Base-by-base conservation (phyloP, 2,329 filamentous ascomycete genomes). In the Botrytis fabae region DNA sequence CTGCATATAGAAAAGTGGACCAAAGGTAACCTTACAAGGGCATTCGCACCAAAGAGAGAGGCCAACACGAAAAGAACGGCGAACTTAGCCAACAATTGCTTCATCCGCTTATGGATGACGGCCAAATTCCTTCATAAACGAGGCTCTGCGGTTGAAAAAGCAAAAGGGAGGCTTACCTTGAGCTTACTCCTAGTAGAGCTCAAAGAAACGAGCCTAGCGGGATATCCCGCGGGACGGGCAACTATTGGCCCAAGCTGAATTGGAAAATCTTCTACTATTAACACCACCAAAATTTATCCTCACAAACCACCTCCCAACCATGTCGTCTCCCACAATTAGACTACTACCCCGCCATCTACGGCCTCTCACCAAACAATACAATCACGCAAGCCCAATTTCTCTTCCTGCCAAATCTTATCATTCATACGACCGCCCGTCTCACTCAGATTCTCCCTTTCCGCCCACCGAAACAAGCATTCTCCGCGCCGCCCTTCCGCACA, bases 401-500 rank as follows among this genome's bases (percentile, higher is more conserved):
- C 44, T n/a, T 28, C 57, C 46, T 60, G n/a, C 63, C 40, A 48
- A 74, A 25, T 63, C 71, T 32, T 80, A 94, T 85, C 92, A 96
- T 84, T 95, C 93, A 74, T 86, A 90, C 82, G 88, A 93, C 80
- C 92, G 94, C 80, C 80, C 87, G 8, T 79, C 86, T 12, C 91
- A 94, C 80, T 80, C 87, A 9, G 79, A 86, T 10, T 83, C 83
- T 54, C 86, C 88, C 75, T 97, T 93, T 85, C 89, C 86, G 80
- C 82, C 85, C 75, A 86, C 88, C 81, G 94, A 98, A 85, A 85
- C 86, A 61, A 84, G 88, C 73, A 97, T 98, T 80, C 92, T 99
- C 75, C 87, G 91, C 63, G 90, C 94, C n/a, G 92, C 95, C 28
- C 89, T 96, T 78, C 81, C 84, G 44, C 92, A 97, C 81, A 90